Evolutionary conservation across 2,329 filamentous ascomycete genomes (phyloP), one percentile per base, ranked within the genome.

Genomic region (Alternaria gansuensis): DNA sequence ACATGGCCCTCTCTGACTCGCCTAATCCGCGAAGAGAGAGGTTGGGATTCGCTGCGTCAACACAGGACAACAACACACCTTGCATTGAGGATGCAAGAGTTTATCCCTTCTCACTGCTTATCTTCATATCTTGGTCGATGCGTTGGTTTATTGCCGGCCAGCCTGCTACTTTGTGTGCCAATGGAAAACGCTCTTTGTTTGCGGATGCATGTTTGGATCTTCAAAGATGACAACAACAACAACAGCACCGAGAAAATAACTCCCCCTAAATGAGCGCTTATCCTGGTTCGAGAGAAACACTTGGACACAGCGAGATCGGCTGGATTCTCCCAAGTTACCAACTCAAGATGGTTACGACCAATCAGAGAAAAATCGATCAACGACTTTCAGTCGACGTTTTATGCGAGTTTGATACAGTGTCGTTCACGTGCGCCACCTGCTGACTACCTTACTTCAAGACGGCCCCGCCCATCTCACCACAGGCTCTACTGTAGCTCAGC

Each of bases 1-100:
- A 17, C 17, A 17, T 17, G 17, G 17, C 17, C 17, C 17, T 17
- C 17, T 26, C 51, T 34, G 41, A 44, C 26, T 48, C 51, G 29
- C 46, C 64, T 65, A 71, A 68, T 70, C 59, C 54, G 57, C 62
- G 46, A 55, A 39, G 61, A 64, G 61, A 64, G 69, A 65, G 68
- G 70, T 59, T 73, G 71, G 70, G 62, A 55, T 48, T 60, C 64
- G 69, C 69, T 69, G 63, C 52, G 62, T 62, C 63, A 70, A 57
- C 60, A 64, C 63, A 62, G 66, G 29, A 46, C 60, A 65, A 55
- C 71, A 66, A 57, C 65, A 57, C 65, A 68, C 51, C 62, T 58
- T 63, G 50, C 55, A 49, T 40, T 26, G 33, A n/a, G 49, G 41
- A 44, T 48, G 59, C 53, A 48, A 51, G 45, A 49, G 33, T 51